Base-by-base conservation (phyloP, 108 stramenopile genomes). In the Cyclotella kingstonii region DNA sequence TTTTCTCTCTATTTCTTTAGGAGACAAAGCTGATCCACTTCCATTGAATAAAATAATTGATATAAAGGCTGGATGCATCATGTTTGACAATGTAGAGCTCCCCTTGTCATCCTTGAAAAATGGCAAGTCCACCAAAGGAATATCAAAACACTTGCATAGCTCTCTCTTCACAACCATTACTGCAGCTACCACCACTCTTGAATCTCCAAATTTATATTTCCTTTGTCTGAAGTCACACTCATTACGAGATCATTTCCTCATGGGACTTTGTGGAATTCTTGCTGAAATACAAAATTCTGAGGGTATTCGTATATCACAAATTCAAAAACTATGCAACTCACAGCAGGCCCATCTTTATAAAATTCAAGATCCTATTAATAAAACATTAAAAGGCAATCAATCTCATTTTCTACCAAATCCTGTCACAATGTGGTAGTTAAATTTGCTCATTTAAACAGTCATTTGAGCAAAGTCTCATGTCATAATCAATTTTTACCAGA, bases 251-350 rank as follows among this genome's bases (percentile, higher is more conserved):
- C 88, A 95, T 54, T 54, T 88, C 15, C 70, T 95, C 17, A 49
- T 67, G 53, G 90, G 89, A 8, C 60, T 95, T 19, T 84, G 93
- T 39, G 66, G 79, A 43, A 66, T 95, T 56, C 73, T 95, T 31
- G 89, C 93, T 0, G 93, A 95, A 41, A 79, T 91, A 79, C 88
- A 91, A 54, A 84, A 90, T 19, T 46, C 85, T 33, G 93, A 95
- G 70, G 90, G 90, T 69, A 85, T 89, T 7, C 81, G 85, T 48
- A 80, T 93, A 17, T 93, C 92, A 29, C 72, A 68, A 36, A 84
- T 92, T 31, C 78, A 80, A 18, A 68, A 60, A 17, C 76, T 76
- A 23, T 48, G 45, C 31, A 66, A 72, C 59, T 40, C 49, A 30
- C 57, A 74, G 47, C 62, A 66, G 82, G 85, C 91, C 5, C 90